Base-by-base conservation (phyloP, 805 yeast species). In the Candida morakotiae region DNA sequence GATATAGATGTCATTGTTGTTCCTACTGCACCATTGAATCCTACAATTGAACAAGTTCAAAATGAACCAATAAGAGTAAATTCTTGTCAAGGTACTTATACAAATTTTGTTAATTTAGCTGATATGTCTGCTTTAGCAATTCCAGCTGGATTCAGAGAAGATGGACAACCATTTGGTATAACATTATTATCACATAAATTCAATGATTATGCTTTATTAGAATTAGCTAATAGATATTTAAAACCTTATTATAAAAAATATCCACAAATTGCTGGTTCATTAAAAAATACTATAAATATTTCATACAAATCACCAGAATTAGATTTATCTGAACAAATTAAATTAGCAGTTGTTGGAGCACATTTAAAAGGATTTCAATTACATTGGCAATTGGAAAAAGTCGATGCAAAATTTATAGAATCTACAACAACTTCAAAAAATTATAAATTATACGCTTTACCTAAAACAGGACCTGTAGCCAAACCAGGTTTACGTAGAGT, bases 21-120 rank as follows among this genome's bases (percentile, higher is more conserved):
- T 23, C 98, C 98, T 38, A 91, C 98, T 5, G 87, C 95, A 48
- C 98, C 98, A 5, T 69, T 91, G 49, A 88, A 84, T 53, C 98
- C 98, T 34, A 77, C 88, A 5, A 76, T 89, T 35, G 79, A 69
- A 31, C 79, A 83, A 41, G 77, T 91, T 18, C 77, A 68, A 42
- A 63, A 69, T 6, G 96, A 89, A 56, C 98, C 98, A 3, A 69
- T 93, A 21, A 59, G 69, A 31, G 77, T 88, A 51, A 91, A 91
- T 69, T 86, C 97, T 5, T 71, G 72, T 53, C 98, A 93, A 66
- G 98, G 98, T 22, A 88, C 96, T n/a, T 91, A 95, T 82, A 91
- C 98, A 21, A 91, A 91, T 64, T 93, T 93, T 58, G 96, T 87
- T 51, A 91, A 93, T 59, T 73, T 91, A 56, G 95, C 96, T 3